A percentile compares a stretch with the other conserved stretches of the same genome.
Evolutionary conservation across 2,329 filamentous ascomycete genomes (phyloP).

Genomic region (Xenoacremonium recifei): DNA sequence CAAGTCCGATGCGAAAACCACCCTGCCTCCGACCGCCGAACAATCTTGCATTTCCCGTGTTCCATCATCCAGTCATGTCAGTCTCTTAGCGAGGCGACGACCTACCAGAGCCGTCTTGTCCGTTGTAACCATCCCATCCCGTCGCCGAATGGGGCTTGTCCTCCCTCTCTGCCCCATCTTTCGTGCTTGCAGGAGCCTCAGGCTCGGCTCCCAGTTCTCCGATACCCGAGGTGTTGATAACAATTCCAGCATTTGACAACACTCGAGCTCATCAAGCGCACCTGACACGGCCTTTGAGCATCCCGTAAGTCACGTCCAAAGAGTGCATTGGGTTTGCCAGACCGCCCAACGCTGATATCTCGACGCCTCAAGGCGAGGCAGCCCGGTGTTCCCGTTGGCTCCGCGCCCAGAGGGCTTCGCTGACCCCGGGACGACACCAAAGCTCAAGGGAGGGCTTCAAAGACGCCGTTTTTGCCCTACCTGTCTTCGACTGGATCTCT

Average conservation of each 20-base stretch:
- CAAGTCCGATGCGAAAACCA: neutral
- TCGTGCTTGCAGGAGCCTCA: constrained; percentile 14
- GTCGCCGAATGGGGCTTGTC: neutral
- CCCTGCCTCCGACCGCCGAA: no score
- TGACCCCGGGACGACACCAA: neutral
- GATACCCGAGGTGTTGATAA: constrained; percentile 15
- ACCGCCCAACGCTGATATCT: neutral
- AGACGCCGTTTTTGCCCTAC: no score
- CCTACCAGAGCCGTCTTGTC: neutral
- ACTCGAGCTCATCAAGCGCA: neutral
- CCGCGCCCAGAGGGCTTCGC: neutral
- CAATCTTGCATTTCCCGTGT: neutral
- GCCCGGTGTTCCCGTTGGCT: neutral
- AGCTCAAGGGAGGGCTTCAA: neutral
- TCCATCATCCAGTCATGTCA: no score
- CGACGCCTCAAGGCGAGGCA: neutral
- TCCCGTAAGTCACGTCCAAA: neutral
- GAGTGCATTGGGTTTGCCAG: neutral
- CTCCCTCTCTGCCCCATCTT: constrained; percentile 6
- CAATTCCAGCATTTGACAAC: constrained; percentile 3
- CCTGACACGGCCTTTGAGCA: neutral
- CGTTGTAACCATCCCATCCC: neutral
- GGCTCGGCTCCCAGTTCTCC: constrained; percentile 20
- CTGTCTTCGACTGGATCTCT: no score
- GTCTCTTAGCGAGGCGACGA: neutral